Evolutionary conservation across 164 flowering plant genomes (phyloP).

Genomic region (Dillenia suffruticosa): DNA sequence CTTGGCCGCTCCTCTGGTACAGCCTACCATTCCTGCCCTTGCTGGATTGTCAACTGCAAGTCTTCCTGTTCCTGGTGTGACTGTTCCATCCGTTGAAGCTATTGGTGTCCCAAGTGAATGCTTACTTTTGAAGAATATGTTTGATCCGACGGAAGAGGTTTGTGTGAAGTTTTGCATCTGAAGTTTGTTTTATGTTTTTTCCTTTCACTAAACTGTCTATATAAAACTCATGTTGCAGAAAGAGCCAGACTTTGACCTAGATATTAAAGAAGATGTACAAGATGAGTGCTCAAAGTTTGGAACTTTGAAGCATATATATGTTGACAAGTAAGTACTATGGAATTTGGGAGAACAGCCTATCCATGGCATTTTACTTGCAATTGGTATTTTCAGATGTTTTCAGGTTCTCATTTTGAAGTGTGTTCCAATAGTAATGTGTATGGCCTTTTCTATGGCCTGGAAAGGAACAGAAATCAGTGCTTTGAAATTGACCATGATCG

Average conservation of each 20-base stretch:
- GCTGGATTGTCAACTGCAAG: conserved; percentile 43
- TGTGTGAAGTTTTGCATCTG: neutral
- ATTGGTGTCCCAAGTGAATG: conserved; percentile 87
- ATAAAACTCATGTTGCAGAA: conserved; percentile 34
- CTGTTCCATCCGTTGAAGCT: conserved; percentile 43
- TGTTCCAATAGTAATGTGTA: too few species aligned
- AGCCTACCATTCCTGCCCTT: conserved; percentile 37
- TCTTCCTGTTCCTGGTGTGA: conserved; percentile 33
- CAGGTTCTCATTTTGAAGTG: too few species aligned
- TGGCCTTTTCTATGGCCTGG: too few species aligned
- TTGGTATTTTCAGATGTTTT: neutral
- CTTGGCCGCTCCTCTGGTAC: conserved; percentile 34
- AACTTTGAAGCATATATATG: conserved; percentile 55
- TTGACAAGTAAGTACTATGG: conserved; percentile 66
- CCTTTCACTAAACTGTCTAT: neutral
- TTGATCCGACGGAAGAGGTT: conserved; percentile 85
- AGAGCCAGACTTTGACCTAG: conserved; percentile 87
- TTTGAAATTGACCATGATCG: too few species aligned
- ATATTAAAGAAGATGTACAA: conserved; percentile 83
- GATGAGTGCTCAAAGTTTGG: conserved; percentile 81
- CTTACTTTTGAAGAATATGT: conserved; percentile 81
- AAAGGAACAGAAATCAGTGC: too few species aligned
- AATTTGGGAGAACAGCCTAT: neutral
- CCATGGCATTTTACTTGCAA: neutral
- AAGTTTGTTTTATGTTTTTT: neutral